phyloP scores from a whole-genome alignment of 2,329 filamentous ascomycete species.

The Xylariaceae sp. region DNA sequence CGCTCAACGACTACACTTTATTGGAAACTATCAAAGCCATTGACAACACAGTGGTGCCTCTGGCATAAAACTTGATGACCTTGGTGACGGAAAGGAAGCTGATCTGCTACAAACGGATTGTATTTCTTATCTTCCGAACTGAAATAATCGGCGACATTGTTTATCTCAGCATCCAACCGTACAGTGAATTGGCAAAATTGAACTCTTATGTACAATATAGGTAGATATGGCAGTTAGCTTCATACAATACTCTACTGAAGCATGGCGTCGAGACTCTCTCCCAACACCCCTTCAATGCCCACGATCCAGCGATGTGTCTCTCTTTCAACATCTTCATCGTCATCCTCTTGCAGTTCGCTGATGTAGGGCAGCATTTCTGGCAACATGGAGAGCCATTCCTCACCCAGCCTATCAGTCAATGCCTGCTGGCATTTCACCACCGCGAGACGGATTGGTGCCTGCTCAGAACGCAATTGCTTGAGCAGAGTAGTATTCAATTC shows the following conservation, averaged over 20 bases:
- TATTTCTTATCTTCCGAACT: too few relatives aligned
- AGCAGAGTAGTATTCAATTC: slow-evolving; percentile 77
- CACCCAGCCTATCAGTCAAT: slow-evolving; percentile 75
- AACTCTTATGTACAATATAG: too few relatives aligned
- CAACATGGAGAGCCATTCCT: slow-evolving; percentile 88
- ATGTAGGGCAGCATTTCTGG: slow-evolving; percentile 97
- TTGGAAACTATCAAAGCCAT: too few relatives aligned
- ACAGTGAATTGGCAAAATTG: too few relatives aligned
- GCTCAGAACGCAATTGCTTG: slow-evolving; percentile 71
- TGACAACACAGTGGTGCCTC: too few relatives aligned
- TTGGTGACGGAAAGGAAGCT: too few relatives aligned
- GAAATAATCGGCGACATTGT: too few relatives aligned
- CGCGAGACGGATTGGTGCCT: slow-evolving; percentile 68
- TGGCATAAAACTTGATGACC: too few relatives aligned
- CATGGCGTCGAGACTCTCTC: slow-evolving; percentile 90
- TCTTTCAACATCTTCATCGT: slow-evolving; percentile 86
- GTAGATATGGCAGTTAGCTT: background rate
- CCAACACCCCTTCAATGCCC: slow-evolving; percentile 82
- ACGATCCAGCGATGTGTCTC: slow-evolving; percentile 89
- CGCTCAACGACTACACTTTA: too few relatives aligned
- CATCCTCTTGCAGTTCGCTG: slow-evolving; percentile 92
- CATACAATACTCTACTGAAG: slow-evolving; percentile 57
- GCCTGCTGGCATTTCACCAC: slow-evolving; percentile 78
- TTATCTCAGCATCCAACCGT: too few relatives aligned
- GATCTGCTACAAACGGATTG: too few relatives aligned